Base-by-base conservation (phyloP, 352 stramenopile genomes). In the Phytophthora foliorum region DNA sequence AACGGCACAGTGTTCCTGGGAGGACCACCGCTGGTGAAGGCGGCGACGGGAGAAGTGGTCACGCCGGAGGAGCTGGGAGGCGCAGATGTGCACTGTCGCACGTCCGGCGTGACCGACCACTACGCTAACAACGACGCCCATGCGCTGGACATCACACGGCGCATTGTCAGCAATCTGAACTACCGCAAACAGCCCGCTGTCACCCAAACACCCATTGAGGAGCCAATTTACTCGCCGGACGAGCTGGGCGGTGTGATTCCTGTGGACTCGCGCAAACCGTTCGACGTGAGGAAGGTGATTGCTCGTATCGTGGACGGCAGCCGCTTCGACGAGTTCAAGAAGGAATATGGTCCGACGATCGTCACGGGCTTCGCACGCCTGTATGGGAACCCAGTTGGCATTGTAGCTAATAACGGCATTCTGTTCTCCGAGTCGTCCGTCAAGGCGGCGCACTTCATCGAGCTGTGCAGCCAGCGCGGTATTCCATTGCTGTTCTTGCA, bases 321-420 rank as follows among this genome's bases (percentile, higher is more conserved):
- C 77, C 85, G 93, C 45, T 99, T 99, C 70, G 93, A 99, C 72
- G 98, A 99, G 82, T 99, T 99, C 85, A 99, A 99, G 79, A 81
- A 95, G 60, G 78, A 96, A 32, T 99, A 99, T 74, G 98, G 97
- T 16, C 96, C 94, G 36, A 99, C 97, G 1, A 93, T 99, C 19
- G 97, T 99, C 27, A 99, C 94, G 51, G 96, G 98, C 21, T 99
- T 99, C 81, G 97, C 90, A 4, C 91, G 93, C 45, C 78, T 99
- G 52, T 98, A 99, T 67, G 97, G 97, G 29, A 93, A 97, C 74
- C 90, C 92, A 3, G 89, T 99, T 10, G 98, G 97, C 6, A 98
- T 99, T 63, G 92, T 99, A 67, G 97, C 97, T 53, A 99, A 99
- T 81, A 99, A 99, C 72, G 98, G 98, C 25, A 99, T 99, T 74